Conservation (phyloP, 2,329 filamentous ascomycete genomes). For the Magnaporthiopsis incrustans region DNA sequence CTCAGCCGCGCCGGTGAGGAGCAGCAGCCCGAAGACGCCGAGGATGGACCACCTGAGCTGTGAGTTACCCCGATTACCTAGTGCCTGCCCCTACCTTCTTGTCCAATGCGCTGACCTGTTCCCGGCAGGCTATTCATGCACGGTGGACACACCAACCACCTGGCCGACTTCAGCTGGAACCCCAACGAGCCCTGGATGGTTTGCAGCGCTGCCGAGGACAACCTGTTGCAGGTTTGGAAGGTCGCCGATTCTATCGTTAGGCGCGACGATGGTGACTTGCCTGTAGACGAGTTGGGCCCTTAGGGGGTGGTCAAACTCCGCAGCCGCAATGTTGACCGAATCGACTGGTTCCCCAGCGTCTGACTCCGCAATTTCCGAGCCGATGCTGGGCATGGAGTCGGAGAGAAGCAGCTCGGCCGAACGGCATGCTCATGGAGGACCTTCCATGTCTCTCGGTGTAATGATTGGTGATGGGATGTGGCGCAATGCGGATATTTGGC, state of each 20-base stretch:
- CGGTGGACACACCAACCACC: conserved; percentile 92
- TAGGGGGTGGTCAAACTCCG: conserved; percentile 23
- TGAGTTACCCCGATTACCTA: conserved; percentile 38
- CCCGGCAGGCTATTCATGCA: conserved; percentile 81
- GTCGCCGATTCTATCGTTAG: conserved; percentile 75
- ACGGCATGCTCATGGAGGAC: not conserved
- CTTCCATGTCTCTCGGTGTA: not conserved
- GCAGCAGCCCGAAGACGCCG: conserved; percentile 87
- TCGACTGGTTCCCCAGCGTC: conserved; percentile 3
- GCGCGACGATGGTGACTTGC: conserved; percentile 66
- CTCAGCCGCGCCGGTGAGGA: conserved; percentile 86
- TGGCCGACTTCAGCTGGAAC: conserved; percentile 98
- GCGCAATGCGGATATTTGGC: not conserved
- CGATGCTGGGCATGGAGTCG: not conserved
- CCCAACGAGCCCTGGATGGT: conserved; percentile 94
- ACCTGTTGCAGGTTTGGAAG: conserved; percentile 92
- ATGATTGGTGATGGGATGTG: not conserved
- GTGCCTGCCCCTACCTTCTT: not conserved
- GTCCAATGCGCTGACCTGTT: not conserved
- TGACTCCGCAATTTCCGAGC: not conserved
- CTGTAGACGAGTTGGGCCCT: conserved; percentile 67
- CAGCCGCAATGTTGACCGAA: conserved; percentile 4
- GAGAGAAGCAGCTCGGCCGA: not conserved
- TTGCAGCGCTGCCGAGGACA: conserved; percentile 92
- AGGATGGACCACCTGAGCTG: conserved; percentile 93